Evolutionary conservation across 352 stramenopile species (phyloP).

Genomic region (Pythium myriotylum): DNA sequence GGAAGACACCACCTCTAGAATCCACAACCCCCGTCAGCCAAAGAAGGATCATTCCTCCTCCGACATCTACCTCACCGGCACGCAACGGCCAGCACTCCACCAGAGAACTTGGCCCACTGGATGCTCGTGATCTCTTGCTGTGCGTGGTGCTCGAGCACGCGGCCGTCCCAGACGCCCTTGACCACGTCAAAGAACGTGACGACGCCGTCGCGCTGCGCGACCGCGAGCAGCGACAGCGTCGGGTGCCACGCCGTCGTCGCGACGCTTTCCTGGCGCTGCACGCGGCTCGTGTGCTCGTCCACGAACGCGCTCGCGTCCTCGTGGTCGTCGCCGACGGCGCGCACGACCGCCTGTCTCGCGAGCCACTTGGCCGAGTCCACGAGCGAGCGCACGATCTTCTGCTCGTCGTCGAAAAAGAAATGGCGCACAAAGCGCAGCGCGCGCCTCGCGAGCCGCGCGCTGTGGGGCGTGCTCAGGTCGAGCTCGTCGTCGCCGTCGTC

Average conservation of each 20-base stretch:
- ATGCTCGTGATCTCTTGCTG: slow-evolving; percentile 62
- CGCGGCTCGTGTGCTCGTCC: slow-evolving; percentile 17
- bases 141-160: slow-evolving; percentile 60
- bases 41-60: too few species aligned
- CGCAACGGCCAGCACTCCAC: slow-evolving; percentile 62
- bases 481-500: slow-evolving; percentile 33
- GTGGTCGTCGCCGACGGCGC: slow-evolving; percentile 27
- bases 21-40: slow-evolving; percentile 5
- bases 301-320: slow-evolving; percentile 33
- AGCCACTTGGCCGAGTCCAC: slow-evolving; percentile 26
- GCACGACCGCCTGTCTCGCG: slow-evolving; percentile 32
- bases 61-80: slow-evolving; percentile 38
- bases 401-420: slow-evolving; percentile 70
- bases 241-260: slow-evolving; percentile 65
- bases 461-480: slow-evolving; percentile 43
- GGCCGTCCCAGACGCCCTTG: slow-evolving; percentile 55
- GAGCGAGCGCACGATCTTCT: slow-evolving; percentile 44
- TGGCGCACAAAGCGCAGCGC: slow-evolving; percentile 24
- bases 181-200: slow-evolving; percentile 69
- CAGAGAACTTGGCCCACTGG: slow-evolving; percentile 65
- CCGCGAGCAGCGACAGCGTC: slow-evolving; percentile 54
- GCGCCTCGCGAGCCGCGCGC: slow-evolving; percentile 46
- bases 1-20: slow-evolving; percentile 52
- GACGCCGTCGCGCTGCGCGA: slow-evolving; percentile 68
- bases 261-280: slow-evolving; percentile 44